Evolutionary conservation across 2,329 filamentous ascomycete species (phyloP).

Genomic region (Chaetomiaceae sp.): DNA sequence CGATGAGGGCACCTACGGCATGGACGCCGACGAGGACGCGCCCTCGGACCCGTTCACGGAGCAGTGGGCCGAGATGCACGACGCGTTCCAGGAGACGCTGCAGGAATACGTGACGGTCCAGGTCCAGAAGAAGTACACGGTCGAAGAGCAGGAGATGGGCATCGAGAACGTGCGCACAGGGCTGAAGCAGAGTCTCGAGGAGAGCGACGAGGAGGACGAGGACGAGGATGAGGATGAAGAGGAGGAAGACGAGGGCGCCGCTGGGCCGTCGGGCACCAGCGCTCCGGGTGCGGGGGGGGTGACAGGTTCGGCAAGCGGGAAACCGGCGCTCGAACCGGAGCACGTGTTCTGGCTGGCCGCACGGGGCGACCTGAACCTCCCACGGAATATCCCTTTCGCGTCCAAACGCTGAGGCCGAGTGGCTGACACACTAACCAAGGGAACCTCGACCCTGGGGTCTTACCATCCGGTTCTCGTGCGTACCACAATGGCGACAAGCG

Average conservation of each 20-base stretch:
- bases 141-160: constrained; percentile 61
- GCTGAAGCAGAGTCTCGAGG: constrained; percentile 49
- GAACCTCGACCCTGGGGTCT: too few relatives aligned
- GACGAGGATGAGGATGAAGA: constrained; percentile 49
- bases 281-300: constrained; percentile 10
- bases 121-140: constrained; percentile 62
- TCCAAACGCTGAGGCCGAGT: constrained; percentile 15
- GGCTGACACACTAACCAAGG: too few relatives aligned
- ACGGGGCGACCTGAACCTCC: constrained; percentile 40
- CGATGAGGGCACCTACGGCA: constrained; percentile 33
- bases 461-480: too few relatives aligned
- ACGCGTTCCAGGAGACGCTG: constrained; percentile 30
- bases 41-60: constrained; percentile 31
- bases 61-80: constrained; percentile 33
- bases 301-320: background rate
- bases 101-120: constrained; percentile 37
- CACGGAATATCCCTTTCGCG: constrained; percentile 37
- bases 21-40: constrained; percentile 36
- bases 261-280: background rate
- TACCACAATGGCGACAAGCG: too few relatives aligned
- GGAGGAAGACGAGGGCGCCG: constrained; percentile 39
- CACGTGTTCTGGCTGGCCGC: constrained; percentile 42
- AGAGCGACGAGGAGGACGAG: constrained; percentile 50
- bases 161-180: constrained; percentile 68
- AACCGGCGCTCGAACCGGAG: constrained; percentile 35